These are phyloP conservation scores for Candida saitoana DNA, from an alignment of 805 yeast species.

Conservation along the genomic window DNA sequence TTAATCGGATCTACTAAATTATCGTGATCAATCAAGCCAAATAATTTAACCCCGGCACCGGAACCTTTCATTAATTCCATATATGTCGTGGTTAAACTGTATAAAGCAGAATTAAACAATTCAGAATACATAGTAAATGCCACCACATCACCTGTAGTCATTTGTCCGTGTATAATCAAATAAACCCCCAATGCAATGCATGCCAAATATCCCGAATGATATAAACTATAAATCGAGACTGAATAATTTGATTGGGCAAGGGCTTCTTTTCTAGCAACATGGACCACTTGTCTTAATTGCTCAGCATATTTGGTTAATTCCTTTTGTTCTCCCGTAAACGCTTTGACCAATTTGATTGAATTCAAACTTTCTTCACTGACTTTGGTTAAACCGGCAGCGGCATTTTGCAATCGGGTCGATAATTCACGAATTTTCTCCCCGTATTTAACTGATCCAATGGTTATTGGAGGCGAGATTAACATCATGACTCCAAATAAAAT, in stretches of 20 bases:
- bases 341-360: slow-evolving; percentile 39
- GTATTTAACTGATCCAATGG: slow-evolving; percentile 43
- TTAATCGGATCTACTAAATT: slow-evolving; percentile 33
- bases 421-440: slow-evolving; percentile 41
- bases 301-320: slow-evolving; percentile 36
- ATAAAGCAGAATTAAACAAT: slow-evolving; percentile 40
- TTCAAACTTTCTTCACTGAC: slow-evolving; percentile 42
- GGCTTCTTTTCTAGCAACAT: slow-evolving; percentile 42
- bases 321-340: slow-evolving; percentile 41
- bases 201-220: slow-evolving; percentile 40
- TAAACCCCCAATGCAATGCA: slow-evolving; percentile 42
- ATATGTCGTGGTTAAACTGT: slow-evolving; percentile 42
- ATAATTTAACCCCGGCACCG: slow-evolving; percentile 43
- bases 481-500: slow-evolving; percentile 40
- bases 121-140: slow-evolving; percentile 46
- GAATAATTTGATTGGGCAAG: slow-evolving; percentile 42
- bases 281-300: slow-evolving; percentile 36
- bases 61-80: slow-evolving; percentile 46
- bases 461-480: slow-evolving; percentile 43
- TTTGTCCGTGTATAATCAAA: slow-evolving; percentile 37
- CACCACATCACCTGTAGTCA: slow-evolving; percentile 47
- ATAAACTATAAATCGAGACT: slow-evolving; percentile 39
- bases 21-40: slow-evolving; percentile 37
- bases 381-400: slow-evolving; percentile 42
- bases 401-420: slow-evolving; percentile 40